Evolutionary conservation across 2,329 filamentous ascomycete species (phyloP), one percentile per base, ranked within the genome.

Genomic region (Diaporthe aspalathi): DNA sequence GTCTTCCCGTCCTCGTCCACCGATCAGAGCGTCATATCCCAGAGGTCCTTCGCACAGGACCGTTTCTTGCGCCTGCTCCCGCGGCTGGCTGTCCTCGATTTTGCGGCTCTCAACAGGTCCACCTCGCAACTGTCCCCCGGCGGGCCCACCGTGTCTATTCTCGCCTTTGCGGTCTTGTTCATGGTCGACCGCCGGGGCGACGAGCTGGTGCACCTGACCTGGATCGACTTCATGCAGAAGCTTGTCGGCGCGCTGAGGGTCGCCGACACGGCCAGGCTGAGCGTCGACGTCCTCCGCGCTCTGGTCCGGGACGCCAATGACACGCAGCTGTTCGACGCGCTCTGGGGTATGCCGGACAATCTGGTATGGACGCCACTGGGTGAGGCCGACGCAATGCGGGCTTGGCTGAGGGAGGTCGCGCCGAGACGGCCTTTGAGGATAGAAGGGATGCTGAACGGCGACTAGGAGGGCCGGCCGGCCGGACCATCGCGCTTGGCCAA

Each of bases 171-270:
- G 5, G 83, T 84, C 9, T 77, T 89, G 35, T 79, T 76, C 68
- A 89, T 89, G 87, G 81, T 88, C 32, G 85, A 86, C 71, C 81
- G 76, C 68, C 29, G 38, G 3, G 76, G 79, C 0, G 88, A 89
- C 68, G 71, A 79, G 24, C 80, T 90, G 27, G 86, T 89, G 84
- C 83, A 85, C 53, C 78, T 86, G 8, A 86, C 74, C 67, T 80
- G 89, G 24, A 78, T 87, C n/a, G 85, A 88, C 73, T 89, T 88
- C 72, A 86, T 86, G 74, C 85, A 88, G 78, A 79, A 81, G 9
- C 79, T 89, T 24, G 78, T 89, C 35, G 84, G 82, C 63, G 80
- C 86, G 43, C 82, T 88, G 80, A 79, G 85, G 17, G 77, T 85
- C 5, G 80, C 83, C 0, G 80, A 78, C 17, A 81, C 75, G 67